Evolutionary conservation across 495 filamentous ascomycete species (phyloP), one percentile per base, ranked within the genome.

Genomic region (Durotheca rogersii): DNA sequence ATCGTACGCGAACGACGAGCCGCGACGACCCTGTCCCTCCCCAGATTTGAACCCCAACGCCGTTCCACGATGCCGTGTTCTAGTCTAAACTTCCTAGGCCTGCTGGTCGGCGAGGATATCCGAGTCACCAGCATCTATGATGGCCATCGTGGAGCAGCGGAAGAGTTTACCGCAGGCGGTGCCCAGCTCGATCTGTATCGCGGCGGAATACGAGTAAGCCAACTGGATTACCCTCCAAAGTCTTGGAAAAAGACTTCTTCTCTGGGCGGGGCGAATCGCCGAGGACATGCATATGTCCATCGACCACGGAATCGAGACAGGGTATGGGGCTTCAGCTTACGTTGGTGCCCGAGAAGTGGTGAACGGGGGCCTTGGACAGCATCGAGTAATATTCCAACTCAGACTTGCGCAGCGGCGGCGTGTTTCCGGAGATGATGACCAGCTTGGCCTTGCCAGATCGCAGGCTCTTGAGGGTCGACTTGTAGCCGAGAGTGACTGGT

Each of bases 261-360:
- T 80, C 85, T 82, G 85, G 86, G 85, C 69, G 67, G 62, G 59
- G 67, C 67, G 62, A 61, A 62, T 20, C 23, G 47, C 38, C 49
- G 33, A 20, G 17, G n/a, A n/a, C n/a, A 21, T 25, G 36, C n/a
- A 47, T 38, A 39, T 27, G 51, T 37, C 54, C 32, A 59, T 47
- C 37, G 25, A 57, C 57, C 38, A 31, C 31, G 31, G 29, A 15
- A 43, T 25, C 16, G 31, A 32, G 47, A 48, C 15, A 51, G 47
- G 41, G 36, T 40, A 34, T 43, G n/a, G 25, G 34, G 55, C 42
- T 40, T 46, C 18, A 53, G 80, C 91, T 87, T 83, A 96, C 90
- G 83, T 96, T 96, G 83, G 93, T 95, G 48, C 92, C 93, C 56
- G 80, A 81, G 77, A 95, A 96, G 53, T 97, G 92, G 80, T 96